These are phyloP conservation scores for Alternaria gaisen DNA, from an alignment of 2,329 filamentous ascomycete species.

Conservation along the genomic window DNA sequence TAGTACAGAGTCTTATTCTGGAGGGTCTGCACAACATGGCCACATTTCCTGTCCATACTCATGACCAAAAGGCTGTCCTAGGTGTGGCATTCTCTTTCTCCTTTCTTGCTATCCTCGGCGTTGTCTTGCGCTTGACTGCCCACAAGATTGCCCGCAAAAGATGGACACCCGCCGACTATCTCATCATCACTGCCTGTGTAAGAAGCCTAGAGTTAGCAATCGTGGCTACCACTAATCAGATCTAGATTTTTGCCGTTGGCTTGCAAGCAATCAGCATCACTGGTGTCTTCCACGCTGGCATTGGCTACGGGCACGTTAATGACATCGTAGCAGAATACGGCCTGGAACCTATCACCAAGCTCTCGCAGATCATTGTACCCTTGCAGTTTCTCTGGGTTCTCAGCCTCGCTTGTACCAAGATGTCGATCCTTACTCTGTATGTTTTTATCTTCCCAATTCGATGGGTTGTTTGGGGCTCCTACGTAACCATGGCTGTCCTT, in stretches of 20 bases:
- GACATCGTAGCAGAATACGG: neutral
- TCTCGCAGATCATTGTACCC: conserved; percentile 1
- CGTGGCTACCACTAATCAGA: neutral
- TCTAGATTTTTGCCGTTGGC: neutral
- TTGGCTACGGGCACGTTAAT: conserved; percentile 5
- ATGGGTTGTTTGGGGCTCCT: conserved; percentile 3
- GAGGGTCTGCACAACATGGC: neutral
- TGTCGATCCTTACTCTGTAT: neutral
- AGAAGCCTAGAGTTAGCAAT: neutral
- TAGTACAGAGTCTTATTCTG: neutral
- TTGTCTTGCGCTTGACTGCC: neutral
- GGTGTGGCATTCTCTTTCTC: conserved; percentile 1
- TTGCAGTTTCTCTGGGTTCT: conserved; percentile 7
- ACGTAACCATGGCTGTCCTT: neutral
- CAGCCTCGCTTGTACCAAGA: conserved; percentile 4
- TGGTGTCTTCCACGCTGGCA: conserved; percentile 1
- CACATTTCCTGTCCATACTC: neutral
- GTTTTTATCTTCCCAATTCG: neutral
- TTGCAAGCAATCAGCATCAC: neutral
- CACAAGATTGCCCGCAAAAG: conserved; percentile 3
- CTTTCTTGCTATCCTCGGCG: neutral
- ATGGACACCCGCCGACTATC: conserved; percentile 3
- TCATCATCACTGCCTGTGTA: conserved; percentile 6
- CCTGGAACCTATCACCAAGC: conserved; percentile 1
- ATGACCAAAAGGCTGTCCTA: conserved; percentile 1